A percentile compares a stretch with the other conserved stretches of the same genome.
These are phyloP conservation scores for Rhodotorula diobovata DNA, from an alignment of 768 basidiomycete species.

Conservation along the genomic window DNA sequence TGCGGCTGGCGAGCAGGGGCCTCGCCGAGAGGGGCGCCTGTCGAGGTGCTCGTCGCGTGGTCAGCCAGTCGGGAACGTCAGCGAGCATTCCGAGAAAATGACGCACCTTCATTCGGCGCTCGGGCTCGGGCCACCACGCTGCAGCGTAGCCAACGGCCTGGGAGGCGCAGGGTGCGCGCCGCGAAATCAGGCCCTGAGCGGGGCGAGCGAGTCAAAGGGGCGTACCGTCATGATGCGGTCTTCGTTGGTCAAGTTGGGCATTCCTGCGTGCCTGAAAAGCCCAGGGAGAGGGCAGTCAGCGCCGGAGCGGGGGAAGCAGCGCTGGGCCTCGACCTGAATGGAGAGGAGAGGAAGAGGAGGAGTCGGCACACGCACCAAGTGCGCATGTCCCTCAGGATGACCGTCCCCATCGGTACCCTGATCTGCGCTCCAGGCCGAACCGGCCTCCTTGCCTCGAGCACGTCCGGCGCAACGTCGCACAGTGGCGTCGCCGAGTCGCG, in stretches of 20 bases:
- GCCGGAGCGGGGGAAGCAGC: no score
- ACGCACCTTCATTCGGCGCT: background rate
- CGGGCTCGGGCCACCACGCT: conserved; percentile 7
- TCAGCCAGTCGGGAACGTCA: no score
- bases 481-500: background rate
- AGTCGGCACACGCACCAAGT: background rate
- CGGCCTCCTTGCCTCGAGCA: background rate
- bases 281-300: no score
- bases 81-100: background rate
- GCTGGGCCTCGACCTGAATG: no score
- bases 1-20: background rate
- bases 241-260: conserved; percentile 18
- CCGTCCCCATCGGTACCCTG: background rate
- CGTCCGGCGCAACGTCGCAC: conserved; percentile 3
- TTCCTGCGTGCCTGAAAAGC: background rate
- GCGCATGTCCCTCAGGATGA: conserved; percentile 11
- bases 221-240: conserved; percentile 28
- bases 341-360: no score
- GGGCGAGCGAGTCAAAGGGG: no score
- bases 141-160: conserved; percentile 7
- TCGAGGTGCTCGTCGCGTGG: fast-evolving
- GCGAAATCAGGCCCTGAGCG: no score
- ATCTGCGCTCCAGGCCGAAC: conserved; percentile 3
- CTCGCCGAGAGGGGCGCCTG: background rate
- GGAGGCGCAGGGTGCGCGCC: no score